Evolutionary conservation across 495 filamentous ascomycete species (phyloP).

Genomic region (Astrocystis sublimbata): DNA sequence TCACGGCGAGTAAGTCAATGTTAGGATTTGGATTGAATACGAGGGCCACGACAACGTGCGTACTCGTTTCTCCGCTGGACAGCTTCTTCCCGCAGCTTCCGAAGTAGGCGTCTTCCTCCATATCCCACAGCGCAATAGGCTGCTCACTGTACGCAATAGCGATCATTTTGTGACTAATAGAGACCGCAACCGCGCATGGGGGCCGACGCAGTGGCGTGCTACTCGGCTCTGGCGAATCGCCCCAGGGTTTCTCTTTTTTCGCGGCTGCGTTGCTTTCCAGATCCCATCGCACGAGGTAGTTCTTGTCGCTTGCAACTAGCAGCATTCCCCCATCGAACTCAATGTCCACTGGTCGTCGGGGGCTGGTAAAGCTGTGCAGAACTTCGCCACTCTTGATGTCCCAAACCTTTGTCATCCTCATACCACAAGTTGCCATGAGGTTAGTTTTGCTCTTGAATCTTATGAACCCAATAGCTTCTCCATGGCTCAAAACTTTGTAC

Average conservation of each 20-base stretch:
- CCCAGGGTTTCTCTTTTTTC: not conserved
- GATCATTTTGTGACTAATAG: not conserved
- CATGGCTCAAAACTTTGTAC: not conserved
- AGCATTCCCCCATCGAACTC: not conserved
- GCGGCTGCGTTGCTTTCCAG: not conserved
- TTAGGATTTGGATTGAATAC: slow-evolving; percentile 21
- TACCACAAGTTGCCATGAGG: not conserved
- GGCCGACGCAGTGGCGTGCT: not conserved
- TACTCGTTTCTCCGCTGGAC: not conserved
- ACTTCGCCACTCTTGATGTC: not conserved
- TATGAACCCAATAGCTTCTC: not conserved
- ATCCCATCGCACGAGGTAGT: not conserved
- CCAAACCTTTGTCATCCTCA: not conserved
- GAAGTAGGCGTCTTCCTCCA: not conserved
- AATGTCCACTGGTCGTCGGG: not conserved
- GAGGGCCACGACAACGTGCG: not conserved
- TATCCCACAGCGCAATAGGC: not conserved
- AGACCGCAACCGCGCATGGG: not conserved
- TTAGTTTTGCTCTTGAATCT: not conserved
- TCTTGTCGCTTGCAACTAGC: not conserved
- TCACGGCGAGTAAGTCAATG: slow-evolving; percentile 21
- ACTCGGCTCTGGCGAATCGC: not conserved
- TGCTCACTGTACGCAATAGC: not conserved
- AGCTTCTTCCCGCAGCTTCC: not conserved
- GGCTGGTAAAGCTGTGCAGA: not conserved